Conservation (phyloP, 2,329 filamentous ascomycete genomes). For the Hymenoscyphus linearis region DNA sequence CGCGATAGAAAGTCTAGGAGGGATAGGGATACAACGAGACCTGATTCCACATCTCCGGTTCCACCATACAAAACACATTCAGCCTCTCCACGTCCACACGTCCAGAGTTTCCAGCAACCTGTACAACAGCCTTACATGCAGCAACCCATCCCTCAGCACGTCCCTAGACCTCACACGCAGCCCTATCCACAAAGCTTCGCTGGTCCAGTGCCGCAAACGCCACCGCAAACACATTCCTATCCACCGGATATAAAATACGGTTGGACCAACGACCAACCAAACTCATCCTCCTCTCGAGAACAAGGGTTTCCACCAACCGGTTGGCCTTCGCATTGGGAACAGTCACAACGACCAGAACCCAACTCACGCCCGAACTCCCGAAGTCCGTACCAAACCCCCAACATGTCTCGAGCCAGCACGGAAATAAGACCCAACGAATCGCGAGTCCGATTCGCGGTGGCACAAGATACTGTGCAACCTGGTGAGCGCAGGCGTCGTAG, state of each 20-base stretch:
- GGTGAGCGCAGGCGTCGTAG: neutral
- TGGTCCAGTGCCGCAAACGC: neutral
- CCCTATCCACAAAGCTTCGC: neutral
- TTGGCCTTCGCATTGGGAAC: constrained; percentile 24
- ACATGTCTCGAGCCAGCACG: constrained; percentile 13
- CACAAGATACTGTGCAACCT: constrained; percentile 17
- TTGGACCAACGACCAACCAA: constrained; percentile 19
- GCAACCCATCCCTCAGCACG: neutral
- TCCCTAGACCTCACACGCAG: neutral
- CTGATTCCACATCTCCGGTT: constrained; percentile 1
- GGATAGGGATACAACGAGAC: neutral
- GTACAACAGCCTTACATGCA: constrained; percentile 3
- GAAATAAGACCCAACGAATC: constrained; percentile 52
- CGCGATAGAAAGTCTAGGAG: constrained; percentile 4
- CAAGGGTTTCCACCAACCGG: constrained; percentile 22
- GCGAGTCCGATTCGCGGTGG: constrained; percentile 66
- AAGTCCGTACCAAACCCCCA: constrained; percentile 1
- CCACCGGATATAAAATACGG: constrained; percentile 24
- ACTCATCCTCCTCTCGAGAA: constrained; percentile 7
- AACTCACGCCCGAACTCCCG: constrained; percentile 1
- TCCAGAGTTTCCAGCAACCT: neutral
- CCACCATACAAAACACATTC: constrained; percentile 5
- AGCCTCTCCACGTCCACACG: constrained; percentile 2
- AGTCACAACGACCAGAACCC: constrained; percentile 13
- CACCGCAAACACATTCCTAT: constrained; percentile 4